Base-by-base conservation (phyloP, 768 basidiomycete species). In the Gyrodon lividus region DNA sequence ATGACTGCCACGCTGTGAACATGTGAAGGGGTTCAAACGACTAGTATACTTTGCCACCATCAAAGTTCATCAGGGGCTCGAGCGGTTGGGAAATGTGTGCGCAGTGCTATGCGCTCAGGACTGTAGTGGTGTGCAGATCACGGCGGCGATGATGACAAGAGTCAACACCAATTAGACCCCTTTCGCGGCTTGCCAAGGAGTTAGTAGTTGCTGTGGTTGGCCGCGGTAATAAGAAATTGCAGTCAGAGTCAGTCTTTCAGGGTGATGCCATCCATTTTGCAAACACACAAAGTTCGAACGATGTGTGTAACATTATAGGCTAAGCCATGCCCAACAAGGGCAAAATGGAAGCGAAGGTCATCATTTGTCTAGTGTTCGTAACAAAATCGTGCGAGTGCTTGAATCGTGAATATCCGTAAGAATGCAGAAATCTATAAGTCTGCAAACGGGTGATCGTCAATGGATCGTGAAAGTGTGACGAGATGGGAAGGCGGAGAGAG, bases 371-470 rank as follows among this genome's bases (percentile, higher is more conserved):
- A 55, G 48, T 24, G 40, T 47, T 56, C 63, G 65, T 67, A 65
- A 60, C 38, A 39, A 62, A 60, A 50, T 42, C 63, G 45, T 63
- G 51, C 55, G 57, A 50, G 40, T 43, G 43, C 30, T 33, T 42
- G 56, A 57, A 50, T 61, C 66, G 45, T 64, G 14, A 52, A 53
- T 38, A 24, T 48, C 52, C 54, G 50, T 53, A 28, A 46, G 58
- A 48, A 51, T 51, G 68, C 67, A 68, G 64, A 68, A 62, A 60
- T 59, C 65, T 68, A 62, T 41, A 68, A 68, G 59, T 70, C 64
- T 63, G 66, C 63, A 50, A 43, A 47, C 42, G 23, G 46, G 9
- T 42, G 34, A 41, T 55, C 55, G 47, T 59, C 4, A 56, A 55
- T 44, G 43, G 22, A 39, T 59, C 59, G 40, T 57, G 49, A 52